These are phyloP conservation scores for Globisporangium cylindrosporum DNA, from an alignment of 352 stramenopile genomes.

Conservation along the genomic window DNA sequence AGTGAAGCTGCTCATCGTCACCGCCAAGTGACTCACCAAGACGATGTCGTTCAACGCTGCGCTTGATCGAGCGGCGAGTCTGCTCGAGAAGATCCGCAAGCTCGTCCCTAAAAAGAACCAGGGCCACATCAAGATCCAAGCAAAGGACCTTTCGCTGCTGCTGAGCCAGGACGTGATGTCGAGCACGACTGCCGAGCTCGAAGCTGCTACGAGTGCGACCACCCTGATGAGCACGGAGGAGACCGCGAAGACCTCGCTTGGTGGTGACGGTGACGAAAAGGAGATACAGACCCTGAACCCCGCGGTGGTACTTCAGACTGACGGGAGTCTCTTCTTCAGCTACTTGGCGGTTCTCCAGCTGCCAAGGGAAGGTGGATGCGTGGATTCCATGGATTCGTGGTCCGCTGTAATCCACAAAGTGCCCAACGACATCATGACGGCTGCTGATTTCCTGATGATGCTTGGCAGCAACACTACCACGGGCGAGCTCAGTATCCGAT, in stretches of 20 bases:
- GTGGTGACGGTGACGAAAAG: constrained; percentile 21
- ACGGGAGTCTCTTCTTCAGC: constrained; percentile 49
- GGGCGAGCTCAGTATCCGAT: constrained; percentile 37
- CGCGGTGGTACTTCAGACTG: constrained; percentile 34
- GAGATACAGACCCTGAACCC: constrained; percentile 33
- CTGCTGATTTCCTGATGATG: constrained; percentile 53
- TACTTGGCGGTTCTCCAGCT: constrained; percentile 54
- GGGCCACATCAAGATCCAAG: constrained; percentile 8
- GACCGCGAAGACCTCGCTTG: constrained; percentile 37
- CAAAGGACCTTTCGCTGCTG: neutral
- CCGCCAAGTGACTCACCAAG: constrained; percentile 49
- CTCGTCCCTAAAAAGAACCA: neutral
- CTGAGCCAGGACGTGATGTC: constrained; percentile 25
- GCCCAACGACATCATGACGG: constrained; percentile 60
- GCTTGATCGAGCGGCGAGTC: constrained; percentile 17
- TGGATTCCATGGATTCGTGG: constrained; percentile 74
- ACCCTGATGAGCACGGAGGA: constrained; percentile 60
- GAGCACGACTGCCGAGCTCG: constrained; percentile 15
- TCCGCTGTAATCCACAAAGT: constrained; percentile 62
- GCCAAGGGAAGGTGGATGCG: constrained; percentile 43
- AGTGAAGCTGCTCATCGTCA: constrained; percentile 53
- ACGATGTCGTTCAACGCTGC: constrained; percentile 45
- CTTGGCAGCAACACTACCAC: constrained; percentile 41
- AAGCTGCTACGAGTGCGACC: constrained; percentile 46
- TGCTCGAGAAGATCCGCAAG: neutral